Evolutionary conservation across 139 green algal genomes (phyloP).

Genomic region (Asterochloris erici): DNA sequence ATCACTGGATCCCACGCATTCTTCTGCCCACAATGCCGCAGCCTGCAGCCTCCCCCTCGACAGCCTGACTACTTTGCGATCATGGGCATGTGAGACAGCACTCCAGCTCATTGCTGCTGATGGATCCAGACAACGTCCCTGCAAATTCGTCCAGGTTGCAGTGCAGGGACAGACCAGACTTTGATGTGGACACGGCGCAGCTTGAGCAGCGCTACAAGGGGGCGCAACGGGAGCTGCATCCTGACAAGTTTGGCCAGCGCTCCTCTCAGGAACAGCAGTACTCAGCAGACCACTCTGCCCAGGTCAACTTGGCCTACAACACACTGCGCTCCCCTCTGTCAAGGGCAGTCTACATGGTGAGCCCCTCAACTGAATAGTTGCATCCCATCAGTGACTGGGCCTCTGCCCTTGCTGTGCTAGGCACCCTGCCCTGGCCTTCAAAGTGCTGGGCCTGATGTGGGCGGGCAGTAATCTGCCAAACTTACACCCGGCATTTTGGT

Average conservation of each 20-base stretch:
- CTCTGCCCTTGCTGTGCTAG: too few species aligned
- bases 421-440: too few species aligned
- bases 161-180: slow-evolving; percentile 33
- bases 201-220: slow-evolving; percentile 61
- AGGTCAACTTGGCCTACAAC: slow-evolving; percentile 65
- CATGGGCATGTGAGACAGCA: slow-evolving; percentile 28
- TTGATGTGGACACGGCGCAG: slow-evolving; percentile 41
- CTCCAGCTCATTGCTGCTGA: background rate
- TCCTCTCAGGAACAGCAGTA: slow-evolving; percentile 42
- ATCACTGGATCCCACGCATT: background rate
- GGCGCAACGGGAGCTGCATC: slow-evolving; percentile 63
- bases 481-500: too few species aligned
- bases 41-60: slow-evolving; percentile 2
- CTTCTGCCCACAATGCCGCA: slow-evolving; percentile 10
- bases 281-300: slow-evolving; percentile 48
- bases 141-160: too few species aligned
- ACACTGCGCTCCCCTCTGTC: slow-evolving; percentile 53
- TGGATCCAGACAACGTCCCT: background rate
- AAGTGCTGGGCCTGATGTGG: too few species aligned
- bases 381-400: background rate
- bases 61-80: slow-evolving; percentile 26
- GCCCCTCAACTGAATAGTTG: background rate
- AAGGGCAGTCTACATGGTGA: slow-evolving; percentile 63
- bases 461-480: too few species aligned
- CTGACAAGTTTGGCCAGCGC: slow-evolving; percentile 48